phyloP scores from a whole-genome alignment of 768 basidiomycete genomes.

The Coprinopsis strossmayeri region DNA sequence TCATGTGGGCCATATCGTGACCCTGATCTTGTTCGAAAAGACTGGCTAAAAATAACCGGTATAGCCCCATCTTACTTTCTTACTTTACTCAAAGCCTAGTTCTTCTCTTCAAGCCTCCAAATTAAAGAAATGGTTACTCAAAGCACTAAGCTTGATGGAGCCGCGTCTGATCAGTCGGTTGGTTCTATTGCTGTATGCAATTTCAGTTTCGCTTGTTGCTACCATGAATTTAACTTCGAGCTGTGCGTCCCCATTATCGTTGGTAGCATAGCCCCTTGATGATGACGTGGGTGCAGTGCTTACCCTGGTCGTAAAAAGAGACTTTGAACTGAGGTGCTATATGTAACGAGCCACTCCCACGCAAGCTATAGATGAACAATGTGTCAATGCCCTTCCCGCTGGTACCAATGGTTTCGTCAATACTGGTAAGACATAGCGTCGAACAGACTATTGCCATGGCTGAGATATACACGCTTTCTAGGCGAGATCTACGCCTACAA shows the following conservation, averaged over 20 bases:
- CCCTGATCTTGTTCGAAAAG: too few relatives aligned
- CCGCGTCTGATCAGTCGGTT: constrained; percentile 1
- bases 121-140: not conserved
- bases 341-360: constrained; percentile 33
- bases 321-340: not conserved
- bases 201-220: not conserved
- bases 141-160: constrained; percentile 7
- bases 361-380: constrained; percentile 52
- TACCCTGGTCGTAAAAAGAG: not conserved
- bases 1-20: too few relatives aligned
- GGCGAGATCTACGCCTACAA: constrained; percentile 10
- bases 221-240: not conserved
- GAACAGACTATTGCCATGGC: not conserved
- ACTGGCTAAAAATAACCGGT: too few relatives aligned
- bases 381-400: constrained; percentile 34
- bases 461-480: not conserved
- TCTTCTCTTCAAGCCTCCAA: not conserved
- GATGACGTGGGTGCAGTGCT: constrained; percentile 11
- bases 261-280: constrained; percentile 16
- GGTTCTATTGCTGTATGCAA: constrained; percentile 4
- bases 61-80: too few relatives aligned
- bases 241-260: not conserved
- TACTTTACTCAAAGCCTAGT: not conserved
- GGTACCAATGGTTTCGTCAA: constrained; percentile 47
- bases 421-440: constrained; percentile 17